Evolutionary conservation across 1,139 yeast genomes (phyloP), one percentile per base, ranked within the genome.

Genomic region (Zygotorulaspora mrakii): DNA sequence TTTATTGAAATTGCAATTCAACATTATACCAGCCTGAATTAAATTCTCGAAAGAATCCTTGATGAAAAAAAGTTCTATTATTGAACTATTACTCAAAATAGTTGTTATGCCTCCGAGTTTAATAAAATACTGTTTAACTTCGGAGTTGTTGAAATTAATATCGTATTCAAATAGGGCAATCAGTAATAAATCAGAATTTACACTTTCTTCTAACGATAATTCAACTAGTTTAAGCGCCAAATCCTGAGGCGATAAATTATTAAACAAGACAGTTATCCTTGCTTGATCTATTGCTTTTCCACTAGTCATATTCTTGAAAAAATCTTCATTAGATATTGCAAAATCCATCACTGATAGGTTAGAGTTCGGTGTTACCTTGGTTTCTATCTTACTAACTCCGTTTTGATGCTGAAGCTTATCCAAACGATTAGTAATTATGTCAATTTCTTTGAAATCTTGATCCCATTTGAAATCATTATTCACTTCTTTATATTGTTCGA

Each of bases 1-100:
- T 3, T 31, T 32, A 5, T 27, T 29, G 16, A 55, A 42, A 13
- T 45, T 47, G 2, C 34, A 29, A 5, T 33, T 33, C 23, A 45
- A 37, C 44, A 57, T 47, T 17, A 59, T 45, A 4, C 62, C 62
- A 34, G 52, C 49, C 42, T 54, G 54, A 16, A 57, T 45, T 9
- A 57, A 34, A n/a, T 33, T 16, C 20, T 40, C 43, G 13, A 37
- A 37, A 13, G 37, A 44, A 35, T 42, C 46, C 14, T 43, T 45
- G 17, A 41, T 16, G 34, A 52, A 39, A 17, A 47, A 37, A 4
- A 39, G 28, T 16, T 47, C 48, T 9, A 46, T 41, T 11, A 45
- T 26, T 13, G 43, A 36, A 25, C 42, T 46, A 27, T 44, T 38
- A 18, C 31, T 30, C 8, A 53, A 29, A 14, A 58, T 37, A 4